Conservation (phyloP, 2,329 filamentous ascomycete species). For the Calycina herbarum region DNA sequence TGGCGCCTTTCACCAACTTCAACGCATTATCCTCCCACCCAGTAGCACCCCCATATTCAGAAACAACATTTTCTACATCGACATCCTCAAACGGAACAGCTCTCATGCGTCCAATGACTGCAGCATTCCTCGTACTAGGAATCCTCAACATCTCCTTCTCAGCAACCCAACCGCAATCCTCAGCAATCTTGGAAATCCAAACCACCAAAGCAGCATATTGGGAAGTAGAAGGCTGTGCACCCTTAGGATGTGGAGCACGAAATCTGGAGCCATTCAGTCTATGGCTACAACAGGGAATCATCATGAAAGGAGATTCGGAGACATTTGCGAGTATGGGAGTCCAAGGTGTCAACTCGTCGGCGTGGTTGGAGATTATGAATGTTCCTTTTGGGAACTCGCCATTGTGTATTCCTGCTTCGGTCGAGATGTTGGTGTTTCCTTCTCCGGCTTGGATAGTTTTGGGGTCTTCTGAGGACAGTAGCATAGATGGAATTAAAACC, state of each 20-base stretch:
- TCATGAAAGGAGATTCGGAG: constrained; percentile 78
- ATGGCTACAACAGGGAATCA: constrained; percentile 95
- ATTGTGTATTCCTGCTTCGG: constrained; percentile 46
- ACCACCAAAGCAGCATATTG: constrained; percentile 81
- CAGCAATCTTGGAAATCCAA: constrained; percentile 71
- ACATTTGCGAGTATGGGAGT: constrained; percentile 83
- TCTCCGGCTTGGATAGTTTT: neutral
- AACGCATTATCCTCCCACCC: constrained; percentile 61
- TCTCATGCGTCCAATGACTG: constrained; percentile 66
- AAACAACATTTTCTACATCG: constrained; percentile 47
- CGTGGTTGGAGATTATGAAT: constrained; percentile 96
- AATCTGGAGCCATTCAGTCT: constrained; percentile 73
- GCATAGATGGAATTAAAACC: constrained; percentile 56
- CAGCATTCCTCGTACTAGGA: constrained; percentile 86
- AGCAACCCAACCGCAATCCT: constrained; percentile 70
- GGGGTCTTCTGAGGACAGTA: constrained; percentile 18
- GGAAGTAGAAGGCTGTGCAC: constrained; percentile 48
- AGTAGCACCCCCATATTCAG: constrained; percentile 54
- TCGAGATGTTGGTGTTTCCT: constrained; percentile 29
- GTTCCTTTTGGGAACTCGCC: constrained; percentile 73
- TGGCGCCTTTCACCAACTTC: constrained; percentile 57
- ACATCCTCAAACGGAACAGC: constrained; percentile 33
- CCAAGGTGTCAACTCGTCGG: constrained; percentile 94
- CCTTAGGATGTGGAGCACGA: constrained; percentile 59
- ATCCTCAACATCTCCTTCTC: constrained; percentile 89